Evolutionary conservation across 768 basidiomycete genomes (phyloP).

Genomic region (Sistotremastrum niveocremeum): DNA sequence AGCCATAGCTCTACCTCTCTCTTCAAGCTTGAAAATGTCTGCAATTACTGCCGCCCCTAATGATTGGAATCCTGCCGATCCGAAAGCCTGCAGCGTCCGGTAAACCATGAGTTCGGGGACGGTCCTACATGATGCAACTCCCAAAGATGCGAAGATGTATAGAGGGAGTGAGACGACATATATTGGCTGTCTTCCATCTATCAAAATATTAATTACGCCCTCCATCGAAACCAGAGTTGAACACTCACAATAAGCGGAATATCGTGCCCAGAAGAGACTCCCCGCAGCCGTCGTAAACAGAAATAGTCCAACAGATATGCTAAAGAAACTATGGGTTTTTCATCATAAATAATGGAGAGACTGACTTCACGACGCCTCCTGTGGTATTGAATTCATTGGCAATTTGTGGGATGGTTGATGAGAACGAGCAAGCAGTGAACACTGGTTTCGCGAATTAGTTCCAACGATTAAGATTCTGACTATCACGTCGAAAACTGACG

Average conservation of each 20-base stretch:
- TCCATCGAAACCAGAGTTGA: neutral
- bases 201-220: neutral
- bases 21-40: conserved; percentile 27
- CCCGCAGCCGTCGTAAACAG: conserved; percentile 31
- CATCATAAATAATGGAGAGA: neutral
- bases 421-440: conserved; percentile 54
- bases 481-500: no score
- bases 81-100: conserved; percentile 54
- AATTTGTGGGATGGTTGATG: conserved; percentile 65
- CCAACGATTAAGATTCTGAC: no score
- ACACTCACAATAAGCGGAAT: conserved; percentile 35
- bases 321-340: conserved; percentile 6
- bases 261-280: conserved; percentile 37
- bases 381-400: conserved; percentile 50
- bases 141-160: conserved; percentile 43
- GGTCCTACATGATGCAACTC: conserved; percentile 34
- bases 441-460: conserved; percentile 24
- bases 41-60: conserved; percentile 48
- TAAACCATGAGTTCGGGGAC: conserved; percentile 40
- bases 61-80: conserved; percentile 41
- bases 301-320: conserved; percentile 38
- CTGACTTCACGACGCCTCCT: conserved; percentile 41
- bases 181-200: conserved; percentile 52
- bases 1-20: conserved; percentile 9
- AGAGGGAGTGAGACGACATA: conserved; percentile 50